Percentiles rank a stretch among this genome's conserved stretches.
Evolutionary conservation across 495 filamentous ascomycete genomes (phyloP).

Genomic region (Aspergillus cavernicola): DNA sequence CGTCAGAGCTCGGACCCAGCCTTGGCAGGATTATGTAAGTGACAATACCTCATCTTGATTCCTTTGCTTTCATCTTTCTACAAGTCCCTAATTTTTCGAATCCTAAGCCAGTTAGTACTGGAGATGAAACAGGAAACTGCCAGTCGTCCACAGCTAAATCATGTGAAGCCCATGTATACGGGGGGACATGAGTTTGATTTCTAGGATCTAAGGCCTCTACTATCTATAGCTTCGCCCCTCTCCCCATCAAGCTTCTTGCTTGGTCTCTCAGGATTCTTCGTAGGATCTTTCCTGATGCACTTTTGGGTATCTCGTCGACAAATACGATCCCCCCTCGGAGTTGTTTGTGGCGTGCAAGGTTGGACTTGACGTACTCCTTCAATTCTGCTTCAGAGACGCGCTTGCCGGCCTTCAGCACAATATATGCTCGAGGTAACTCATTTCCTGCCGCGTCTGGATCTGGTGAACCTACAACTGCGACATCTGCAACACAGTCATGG

Average conservation of each 20-base stretch:
- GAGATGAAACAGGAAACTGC: too few species aligned
- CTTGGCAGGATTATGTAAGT: constrained; percentile 23
- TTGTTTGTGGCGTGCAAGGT: constrained; percentile 16
- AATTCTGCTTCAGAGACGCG: constrained; percentile 12
- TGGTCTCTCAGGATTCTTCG: constrained; percentile 14
- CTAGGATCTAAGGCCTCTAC: background rate
- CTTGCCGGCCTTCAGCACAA: constrained; percentile 7
- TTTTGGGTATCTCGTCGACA: constrained; percentile 19
- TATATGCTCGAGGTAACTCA: constrained; percentile 25
- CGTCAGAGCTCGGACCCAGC: constrained; percentile 1
- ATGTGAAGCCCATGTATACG: too few species aligned
- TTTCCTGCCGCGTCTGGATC: constrained; percentile 15
- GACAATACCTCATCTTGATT: too few species aligned
- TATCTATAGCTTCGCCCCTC: constrained; percentile 14
- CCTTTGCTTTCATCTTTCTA: too few species aligned
- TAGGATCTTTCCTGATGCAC: constrained; percentile 18
- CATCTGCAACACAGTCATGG: constrained; percentile 13
- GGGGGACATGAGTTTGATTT: background rate
- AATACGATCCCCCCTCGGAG: constrained; percentile 18
- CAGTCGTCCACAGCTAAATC: too few species aligned
- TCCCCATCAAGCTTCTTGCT: constrained; percentile 6
- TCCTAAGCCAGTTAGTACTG: too few species aligned
- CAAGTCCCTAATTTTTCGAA: too few species aligned
- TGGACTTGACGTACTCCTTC: constrained; percentile 14
- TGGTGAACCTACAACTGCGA: constrained; percentile 13